Evolutionary conservation across 495 filamentous ascomycete species (phyloP).

Genomic region (Copromyces sp.): DNA sequence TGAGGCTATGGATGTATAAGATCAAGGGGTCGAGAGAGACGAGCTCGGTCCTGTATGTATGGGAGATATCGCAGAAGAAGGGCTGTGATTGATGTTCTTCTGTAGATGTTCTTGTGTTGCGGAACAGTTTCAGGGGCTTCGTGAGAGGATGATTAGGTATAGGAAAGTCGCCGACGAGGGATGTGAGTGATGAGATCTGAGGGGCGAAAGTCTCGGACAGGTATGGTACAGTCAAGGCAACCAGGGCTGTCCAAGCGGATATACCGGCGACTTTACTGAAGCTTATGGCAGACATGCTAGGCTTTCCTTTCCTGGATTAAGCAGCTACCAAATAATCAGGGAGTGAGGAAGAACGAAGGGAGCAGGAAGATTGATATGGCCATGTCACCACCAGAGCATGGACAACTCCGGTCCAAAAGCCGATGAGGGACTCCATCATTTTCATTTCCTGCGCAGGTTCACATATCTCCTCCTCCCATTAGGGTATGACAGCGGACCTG

Average conservation of each 20-base stretch:
- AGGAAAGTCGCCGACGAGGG: conserved; percentile 16
- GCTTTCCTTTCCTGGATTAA: background rate
- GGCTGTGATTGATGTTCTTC: background rate
- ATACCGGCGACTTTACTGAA: conserved; percentile 12
- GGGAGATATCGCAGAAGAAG: conserved; percentile 21
- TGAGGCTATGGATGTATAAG: conserved; percentile 36
- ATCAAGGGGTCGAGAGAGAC: conserved; percentile 37
- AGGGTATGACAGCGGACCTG: background rate
- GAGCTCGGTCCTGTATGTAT: conserved; percentile 32
- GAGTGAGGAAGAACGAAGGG: background rate
- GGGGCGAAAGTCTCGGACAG: conserved; percentile 10
- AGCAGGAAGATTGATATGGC: background rate
- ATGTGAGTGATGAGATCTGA: conserved; percentile 3
- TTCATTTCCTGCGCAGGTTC: background rate
- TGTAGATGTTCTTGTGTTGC: background rate
- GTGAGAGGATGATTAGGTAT: conserved; percentile 12
- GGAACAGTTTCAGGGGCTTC: conserved; percentile 9
- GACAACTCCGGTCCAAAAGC: background rate
- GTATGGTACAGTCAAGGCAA: conserved; percentile 15
- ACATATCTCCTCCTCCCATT: background rate
- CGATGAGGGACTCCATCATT: background rate
- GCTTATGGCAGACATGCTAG: conserved; percentile 3
- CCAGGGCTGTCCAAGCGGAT: conserved; percentile 13
- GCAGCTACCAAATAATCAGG: background rate
- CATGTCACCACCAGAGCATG: background rate